These are phyloP conservation scores for Phalaenopsis aphrodite DNA, from an alignment of 106 monocot species.

Conservation along the genomic window DNA sequence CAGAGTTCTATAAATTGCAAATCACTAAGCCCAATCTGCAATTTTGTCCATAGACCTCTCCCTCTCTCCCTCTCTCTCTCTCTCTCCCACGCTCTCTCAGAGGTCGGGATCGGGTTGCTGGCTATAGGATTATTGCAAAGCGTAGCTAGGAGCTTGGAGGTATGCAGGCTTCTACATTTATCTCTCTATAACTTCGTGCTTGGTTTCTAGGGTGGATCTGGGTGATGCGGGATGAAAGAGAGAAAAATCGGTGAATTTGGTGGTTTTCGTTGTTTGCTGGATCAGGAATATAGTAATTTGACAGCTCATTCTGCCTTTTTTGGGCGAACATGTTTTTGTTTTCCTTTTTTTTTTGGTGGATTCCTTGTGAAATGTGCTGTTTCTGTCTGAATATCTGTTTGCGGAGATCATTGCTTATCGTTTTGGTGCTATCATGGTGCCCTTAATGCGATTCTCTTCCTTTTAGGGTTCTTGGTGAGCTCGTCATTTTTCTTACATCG, in stretches of 20 bases:
- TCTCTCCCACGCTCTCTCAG: not conserved
- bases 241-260: not conserved
- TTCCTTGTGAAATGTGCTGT: not conserved
- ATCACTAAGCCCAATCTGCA: not conserved
- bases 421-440: not conserved
- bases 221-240: not conserved
- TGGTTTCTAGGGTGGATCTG: not conserved
- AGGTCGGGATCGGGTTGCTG: not conserved
- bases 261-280: not conserved
- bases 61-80: not conserved
- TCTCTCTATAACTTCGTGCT: not conserved
- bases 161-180: not conserved
- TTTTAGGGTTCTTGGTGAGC: not conserved
- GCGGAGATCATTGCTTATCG: not conserved
- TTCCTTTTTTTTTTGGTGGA: not conserved
- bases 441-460: not conserved
- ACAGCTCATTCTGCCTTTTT: not conserved
- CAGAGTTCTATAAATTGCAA: not conserved
- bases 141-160: not conserved
- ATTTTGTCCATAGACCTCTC: not conserved
- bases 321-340: not conserved
- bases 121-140: not conserved
- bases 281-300: not conserved
- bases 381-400: not conserved
- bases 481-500: not conserved